Evolutionary conservation across 2,329 filamentous ascomycete genomes (phyloP).

Genomic region (Leptographium lundbergii): DNA sequence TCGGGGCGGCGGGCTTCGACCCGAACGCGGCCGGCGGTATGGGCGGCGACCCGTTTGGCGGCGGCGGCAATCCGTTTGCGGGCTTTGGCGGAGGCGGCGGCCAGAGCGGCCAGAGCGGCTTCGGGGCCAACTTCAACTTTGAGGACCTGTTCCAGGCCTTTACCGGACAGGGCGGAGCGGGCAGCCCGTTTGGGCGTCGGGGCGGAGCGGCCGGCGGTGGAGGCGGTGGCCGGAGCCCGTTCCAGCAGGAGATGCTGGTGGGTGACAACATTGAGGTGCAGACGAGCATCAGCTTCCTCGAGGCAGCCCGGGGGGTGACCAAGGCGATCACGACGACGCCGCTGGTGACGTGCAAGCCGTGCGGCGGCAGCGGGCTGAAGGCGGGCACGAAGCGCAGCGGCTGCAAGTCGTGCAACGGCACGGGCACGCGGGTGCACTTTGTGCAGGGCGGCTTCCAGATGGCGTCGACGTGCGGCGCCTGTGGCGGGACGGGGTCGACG

Average conservation of each 20-base stretch:
- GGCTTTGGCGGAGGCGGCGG: constrained; percentile 40
- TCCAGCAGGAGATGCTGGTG: constrained; percentile 69
- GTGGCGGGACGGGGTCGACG: constrained; percentile 63
- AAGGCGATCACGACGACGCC: constrained; percentile 86
- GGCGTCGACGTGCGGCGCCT: constrained; percentile 74
- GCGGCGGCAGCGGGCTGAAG: constrained; percentile 74
- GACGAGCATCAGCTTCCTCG: constrained; percentile 86
- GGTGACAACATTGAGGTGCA: constrained; percentile 95
- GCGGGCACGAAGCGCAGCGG: constrained; percentile 57
- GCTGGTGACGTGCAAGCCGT: constrained; percentile 68
- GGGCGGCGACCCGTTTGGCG: constrained; percentile 45
- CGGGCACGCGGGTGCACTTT: constrained; percentile 75
- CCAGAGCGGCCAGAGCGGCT: constrained; percentile 39
- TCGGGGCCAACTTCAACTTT: constrained; percentile 80
- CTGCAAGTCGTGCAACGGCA: constrained; percentile 74
- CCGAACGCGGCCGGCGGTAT: constrained; percentile 51
- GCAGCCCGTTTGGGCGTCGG: constrained; percentile 31
- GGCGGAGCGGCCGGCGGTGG: constrained; percentile 21
- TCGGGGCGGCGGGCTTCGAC: constrained; percentile 78
- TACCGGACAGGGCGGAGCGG: constrained; percentile 45
- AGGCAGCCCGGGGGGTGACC: constrained; percentile 79
- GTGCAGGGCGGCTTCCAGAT: constrained; percentile 94
- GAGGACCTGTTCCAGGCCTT: constrained; percentile 93
- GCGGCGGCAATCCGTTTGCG: constrained; percentile 47
- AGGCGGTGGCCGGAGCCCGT: constrained; percentile 46